Evolutionary conservation across 305 asterid genomes (phyloP).

Genomic region (Monarda citriodora): DNA sequence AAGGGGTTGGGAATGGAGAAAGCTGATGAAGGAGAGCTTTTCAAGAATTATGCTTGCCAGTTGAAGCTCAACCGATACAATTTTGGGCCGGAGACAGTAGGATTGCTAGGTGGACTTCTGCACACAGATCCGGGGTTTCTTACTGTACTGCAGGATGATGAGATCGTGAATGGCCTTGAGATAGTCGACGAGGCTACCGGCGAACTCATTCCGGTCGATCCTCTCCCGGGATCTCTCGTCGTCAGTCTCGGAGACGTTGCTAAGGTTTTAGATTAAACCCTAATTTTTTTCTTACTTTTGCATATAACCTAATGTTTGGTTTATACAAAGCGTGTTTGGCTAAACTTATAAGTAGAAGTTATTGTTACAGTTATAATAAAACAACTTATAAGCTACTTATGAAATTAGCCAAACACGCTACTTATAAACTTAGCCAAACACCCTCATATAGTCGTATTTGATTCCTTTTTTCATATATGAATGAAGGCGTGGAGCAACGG

Average conservation of each 20-base stretch:
- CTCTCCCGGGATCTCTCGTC: constrained; percentile 33
- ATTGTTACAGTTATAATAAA: too few species aligned
- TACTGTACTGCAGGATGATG: constrained; percentile 42
- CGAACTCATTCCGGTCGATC: constrained; percentile 28
- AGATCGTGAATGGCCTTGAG: constrained; percentile 33
- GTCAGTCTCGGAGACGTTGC: constrained; percentile 38
- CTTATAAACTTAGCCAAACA: too few species aligned
- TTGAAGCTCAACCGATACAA: constrained; percentile 33
- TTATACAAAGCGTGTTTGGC: too few species aligned
- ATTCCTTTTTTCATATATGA: background rate
- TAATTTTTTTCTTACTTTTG: too few species aligned
- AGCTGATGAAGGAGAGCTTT: constrained; percentile 14
- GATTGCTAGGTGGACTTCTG: constrained; percentile 29
- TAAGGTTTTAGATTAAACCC: constrained; percentile 4
- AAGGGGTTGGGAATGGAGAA: constrained; percentile 27
- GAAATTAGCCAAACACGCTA: too few species aligned
- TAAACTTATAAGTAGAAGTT: too few species aligned
- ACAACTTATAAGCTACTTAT: too few species aligned
- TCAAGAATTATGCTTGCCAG: constrained; percentile 31
- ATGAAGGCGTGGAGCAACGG: constrained; percentile 48
- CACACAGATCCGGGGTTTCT: constrained; percentile 39
- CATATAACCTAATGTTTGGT: background rate
- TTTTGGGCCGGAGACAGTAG: constrained; percentile 22
- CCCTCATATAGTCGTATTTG: too few species aligned
- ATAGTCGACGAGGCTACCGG: constrained; percentile 28